Conservation (phyloP, 1,284 basidiomycete genomes). For the Ceratorhiza oryzae-sativae region DNA sequence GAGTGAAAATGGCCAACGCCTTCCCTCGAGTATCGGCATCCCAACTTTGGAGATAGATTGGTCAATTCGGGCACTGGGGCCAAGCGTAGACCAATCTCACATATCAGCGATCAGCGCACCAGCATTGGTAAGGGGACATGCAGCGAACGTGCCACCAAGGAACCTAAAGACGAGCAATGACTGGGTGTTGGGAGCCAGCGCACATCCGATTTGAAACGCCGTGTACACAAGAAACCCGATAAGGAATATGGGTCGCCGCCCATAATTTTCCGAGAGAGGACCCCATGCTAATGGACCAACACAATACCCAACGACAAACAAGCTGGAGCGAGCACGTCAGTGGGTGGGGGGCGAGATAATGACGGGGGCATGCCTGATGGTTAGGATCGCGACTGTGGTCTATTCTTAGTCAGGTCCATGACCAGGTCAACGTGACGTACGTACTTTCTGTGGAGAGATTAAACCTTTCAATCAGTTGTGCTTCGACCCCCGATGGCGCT, state of each 20-base stretch:
- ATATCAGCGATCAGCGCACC: constrained; percentile 64
- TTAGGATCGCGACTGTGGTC: constrained; percentile 43
- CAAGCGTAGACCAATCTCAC: constrained; percentile 45
- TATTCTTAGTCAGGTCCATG: constrained; percentile 55
- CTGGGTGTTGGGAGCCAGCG: constrained; percentile 66
- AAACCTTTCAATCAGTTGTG: constrained; percentile 60
- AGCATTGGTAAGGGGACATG: constrained; percentile 56
- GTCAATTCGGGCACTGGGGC: constrained; percentile 50
- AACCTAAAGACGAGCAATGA: constrained; percentile 72
- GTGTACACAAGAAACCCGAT: constrained; percentile 70
- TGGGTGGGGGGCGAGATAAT: constrained; percentile 45
- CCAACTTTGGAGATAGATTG: constrained; percentile 55
- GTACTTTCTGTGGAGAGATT: constrained; percentile 60
- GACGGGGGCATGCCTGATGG: constrained; percentile 7
- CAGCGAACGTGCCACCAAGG: constrained; percentile 67
- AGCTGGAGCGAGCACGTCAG: constrained; percentile 56
- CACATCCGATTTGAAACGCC: constrained; percentile 72
- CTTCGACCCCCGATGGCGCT: constrained; percentile 60
- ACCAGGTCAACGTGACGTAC: constrained; percentile 45
- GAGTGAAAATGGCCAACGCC: constrained; percentile 70
- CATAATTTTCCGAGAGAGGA: constrained; percentile 57
- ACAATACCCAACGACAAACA: constrained; percentile 60
- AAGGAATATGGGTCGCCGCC: constrained; percentile 70
- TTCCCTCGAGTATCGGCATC: constrained; percentile 70
- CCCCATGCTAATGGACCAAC: constrained; percentile 66